Base-by-base conservation (phyloP, 805 yeast species). In the Candida morakotiae region DNA sequence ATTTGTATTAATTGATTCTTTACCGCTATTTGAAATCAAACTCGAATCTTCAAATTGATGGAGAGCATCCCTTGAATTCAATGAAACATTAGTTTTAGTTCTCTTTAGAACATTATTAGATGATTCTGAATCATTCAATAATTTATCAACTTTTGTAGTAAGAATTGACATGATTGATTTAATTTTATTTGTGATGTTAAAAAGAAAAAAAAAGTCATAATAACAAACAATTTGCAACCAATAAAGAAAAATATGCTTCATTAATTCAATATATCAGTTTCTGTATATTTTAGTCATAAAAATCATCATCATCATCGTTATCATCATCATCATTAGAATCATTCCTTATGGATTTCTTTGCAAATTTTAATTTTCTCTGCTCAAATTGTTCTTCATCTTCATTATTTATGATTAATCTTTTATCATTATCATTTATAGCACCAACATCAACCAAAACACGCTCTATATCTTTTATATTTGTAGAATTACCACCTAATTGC, bases 401-500 rank as follows among this genome's bases (percentile, higher is more conserved):
- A 43, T 73, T 75, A 52, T 83, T 83, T 30, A 73, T 72, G 3
- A 66, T 47, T 37, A 91, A 64, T 43, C 98, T 68, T 36, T 73
- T 71, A 55, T 91, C 98, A 10, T 70, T 63, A 31, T 71, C 76
- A 39, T 73, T 68, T 2, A 89, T 77, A 0, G 89, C 86, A 2
- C 77, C 80, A 5, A 79, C 61, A 33, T 71, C 75, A 30, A 87
- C 84, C 51, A 91, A 60, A 11, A 86, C 73, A 34, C 66, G 67
- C 59, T 89, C 97, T 30, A 93, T 50, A 57, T 93, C 98, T 30
- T 62, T 61, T 19, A 78, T 30, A 11, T 64, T 74, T 2, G 95
- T 79, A 32, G 83, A 79, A 55, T 82, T 83, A 2, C 98, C 98
- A 8, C 95, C 96, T 31, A 93, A 55, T 49, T 82, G 79, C 4